Base-by-base conservation (phyloP, 208 protist species). In the Leishmania major region DNA sequence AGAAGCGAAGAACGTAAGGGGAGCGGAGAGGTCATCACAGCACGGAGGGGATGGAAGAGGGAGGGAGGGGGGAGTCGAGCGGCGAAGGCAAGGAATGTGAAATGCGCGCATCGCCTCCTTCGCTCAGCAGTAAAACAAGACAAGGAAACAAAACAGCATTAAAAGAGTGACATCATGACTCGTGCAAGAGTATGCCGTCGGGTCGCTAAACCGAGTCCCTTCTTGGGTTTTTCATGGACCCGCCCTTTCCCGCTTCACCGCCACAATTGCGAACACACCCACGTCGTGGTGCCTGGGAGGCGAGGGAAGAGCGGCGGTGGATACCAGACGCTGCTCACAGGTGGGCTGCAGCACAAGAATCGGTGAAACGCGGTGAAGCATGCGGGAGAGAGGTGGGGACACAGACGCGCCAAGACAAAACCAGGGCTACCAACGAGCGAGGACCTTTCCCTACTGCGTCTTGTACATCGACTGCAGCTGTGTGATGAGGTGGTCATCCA, bases 401-500 rank as follows among this genome's bases (percentile, higher is more conserved):
- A 77, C 11, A 66, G 15, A 49, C 37, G 31, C 66, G 25, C 19
- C 19, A 47, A 72, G 6, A 40, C 19, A 47, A 47, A n/a, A 72
- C 4, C 15, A 25, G 66, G 10, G 19, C 17, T 17, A 5, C 40
- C 40, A 35, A 53, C 6, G 40, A 11, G 28, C 10, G 13, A 74
- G 28, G 3, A 0, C 5, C 25, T 22, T 78, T 28, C 10, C 31
- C 79, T 76, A 77, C 43, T 47, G 67, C 13, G 10, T 37, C 31
- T 15, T 51, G 55, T 86, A 86, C 78, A 86, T 83, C 1, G 37
- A 62, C 55, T 86, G 78, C 0, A 89, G 81, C 78, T 80, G 78
- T n/a, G 66, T 73, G 47, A 93, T 87, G 53, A 94, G 84, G 62
- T 84, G 75, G 62, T 87, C 81, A 73, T 94, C 90, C 35, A 89